A percentile compares a stretch with the other conserved stretches of the same genome.
Conservation (phyloP, 1,139 yeast species). For the Blastobotrys indianensis region DNA sequence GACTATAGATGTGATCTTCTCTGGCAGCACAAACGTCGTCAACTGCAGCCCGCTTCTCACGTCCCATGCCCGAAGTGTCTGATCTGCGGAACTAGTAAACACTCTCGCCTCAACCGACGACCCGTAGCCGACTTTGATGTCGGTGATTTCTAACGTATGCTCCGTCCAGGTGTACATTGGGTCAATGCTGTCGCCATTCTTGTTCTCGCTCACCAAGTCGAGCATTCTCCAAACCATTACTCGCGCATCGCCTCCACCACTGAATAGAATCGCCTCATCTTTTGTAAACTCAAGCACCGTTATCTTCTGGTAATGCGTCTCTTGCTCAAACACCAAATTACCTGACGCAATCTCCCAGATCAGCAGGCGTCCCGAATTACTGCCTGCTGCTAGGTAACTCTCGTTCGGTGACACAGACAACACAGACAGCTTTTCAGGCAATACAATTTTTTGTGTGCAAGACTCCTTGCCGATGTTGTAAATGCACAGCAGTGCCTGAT, state of each 20-base stretch:
- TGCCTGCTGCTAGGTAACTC: constrained; percentile 64
- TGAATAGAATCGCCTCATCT: constrained; percentile 63
- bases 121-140: constrained; percentile 49
- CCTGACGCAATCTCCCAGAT: constrained; percentile 89
- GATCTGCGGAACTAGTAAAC: constrained; percentile 67
- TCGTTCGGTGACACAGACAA: constrained; percentile 45
- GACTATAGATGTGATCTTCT: constrained; percentile 52
- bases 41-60: constrained; percentile 38
- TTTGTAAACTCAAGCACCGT: constrained; percentile 51
- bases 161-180: constrained; percentile 55
- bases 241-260: constrained; percentile 81
- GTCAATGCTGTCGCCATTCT: constrained; percentile 30
- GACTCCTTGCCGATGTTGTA: constrained; percentile 76
- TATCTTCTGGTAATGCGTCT: constrained; percentile 79
- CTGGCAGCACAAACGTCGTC: constrained; percentile 65
- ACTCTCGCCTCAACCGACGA: constrained; percentile 54
- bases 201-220: constrained; percentile 47
- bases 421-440: constrained; percentile 72
- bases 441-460: constrained; percentile 74
- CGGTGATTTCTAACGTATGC: constrained; percentile 72
- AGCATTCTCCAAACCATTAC: constrained; percentile 66
- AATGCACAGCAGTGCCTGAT: constrained; percentile 68
- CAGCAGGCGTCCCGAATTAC: constrained; percentile 70
- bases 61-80: constrained; percentile 55
- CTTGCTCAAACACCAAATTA: constrained; percentile 60